Evolutionary conservation across 1,284 basidiomycete genomes (phyloP), one percentile per base, ranked within the genome.

Genomic region (Ganoderma resinaceum): DNA sequence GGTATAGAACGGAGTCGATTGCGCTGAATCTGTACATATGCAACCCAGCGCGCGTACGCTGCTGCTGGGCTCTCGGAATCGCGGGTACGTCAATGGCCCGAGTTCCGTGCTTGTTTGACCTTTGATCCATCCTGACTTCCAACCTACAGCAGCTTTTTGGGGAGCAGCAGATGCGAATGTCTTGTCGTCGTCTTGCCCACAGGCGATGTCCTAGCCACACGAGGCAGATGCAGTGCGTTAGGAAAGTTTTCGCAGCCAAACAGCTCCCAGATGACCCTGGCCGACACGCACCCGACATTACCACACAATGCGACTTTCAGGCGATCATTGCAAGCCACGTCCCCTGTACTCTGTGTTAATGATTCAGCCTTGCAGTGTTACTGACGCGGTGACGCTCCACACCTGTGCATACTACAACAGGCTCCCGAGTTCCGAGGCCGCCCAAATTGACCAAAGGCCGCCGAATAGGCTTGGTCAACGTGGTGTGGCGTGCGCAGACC

Each of bases 221-320:
- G 16, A 52, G 2, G 7, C 3, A 12, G 4, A n/a, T 23, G 16
- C n/a, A 23, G n/a, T 23, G 23, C 46, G 9, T 9, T 18, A 12
- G 26, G 29, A 18, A 18, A 14, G n/a, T n/a, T n/a, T 2, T 7
- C 18, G 16, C 6, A 35, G 35, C 4, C 35, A 38, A 35, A 12
- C 35, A 26, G n/a, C 16, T 42, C 23, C 23, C 3, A 52, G 23
- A 16, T 40, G 61, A 26, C 29, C 37, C 16, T 18, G 16, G 14
- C 52, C 62, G 62, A 63, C 26, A 55, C 57, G 18, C 49, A 37
- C 57, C 62, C 62, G 62, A 63, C 35, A 63, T 63, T 55, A 8
- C 35, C 43, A 35, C 46, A n/a, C 3, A 62, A 35, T 14, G 46
- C 46, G 46, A 12, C 23, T 49, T 14, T 16, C 43, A 16, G 26